Base-by-base conservation (phyloP, 2,329 filamentous ascomycete genomes). In the Kalmusia sp. region DNA sequence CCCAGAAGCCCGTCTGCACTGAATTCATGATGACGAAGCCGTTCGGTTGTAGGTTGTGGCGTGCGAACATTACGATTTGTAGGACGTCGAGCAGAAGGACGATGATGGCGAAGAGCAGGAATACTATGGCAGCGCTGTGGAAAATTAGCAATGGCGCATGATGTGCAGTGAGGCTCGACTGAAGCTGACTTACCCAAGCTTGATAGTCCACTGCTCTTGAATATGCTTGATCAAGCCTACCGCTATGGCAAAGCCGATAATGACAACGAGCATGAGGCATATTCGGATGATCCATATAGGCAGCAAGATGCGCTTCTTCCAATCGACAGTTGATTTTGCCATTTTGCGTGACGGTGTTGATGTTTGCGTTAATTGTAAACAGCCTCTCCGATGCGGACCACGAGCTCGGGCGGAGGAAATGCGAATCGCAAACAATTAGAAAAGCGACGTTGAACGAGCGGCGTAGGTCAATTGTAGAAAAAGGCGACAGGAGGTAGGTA, bases 271-370 rank as follows among this genome's bases (percentile, higher is more conserved):
- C 64, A 73, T 72, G 6, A 71, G 51, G 24, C 63, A 50, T 35
- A 72, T 67, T 12, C 73, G 65, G 19, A 75, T 37, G 3, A 63
- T 49, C 73, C 72, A 76, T 49, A 73, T 69, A 3, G 73, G 72
- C 9, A 76, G 55, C 35, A 76, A 61, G 30, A 76, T 61, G 40
- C 73, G 69, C 64, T 74, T 75, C 59, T 73, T 69, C 72, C 71
- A 76, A 9, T 64, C 22, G 14, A 58, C 58, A 14, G 62, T 51
- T 55, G 59, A 57, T 33, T 56, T 55, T 31, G 62, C 56, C 65
- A 70, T 70, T 43, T 25, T 63, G 6, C 8, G 11, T 9, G 53
- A 50, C 21, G 52, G 15, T 12, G 12, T 15, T 9, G 48, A 14
- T 24, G 15, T 40, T n/a, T 30, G 45, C 12, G 25, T 17, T 28